phyloP scores from a whole-genome alignment of 495 filamentous ascomycete genomes.

The Neurospora tetraspora region DNA sequence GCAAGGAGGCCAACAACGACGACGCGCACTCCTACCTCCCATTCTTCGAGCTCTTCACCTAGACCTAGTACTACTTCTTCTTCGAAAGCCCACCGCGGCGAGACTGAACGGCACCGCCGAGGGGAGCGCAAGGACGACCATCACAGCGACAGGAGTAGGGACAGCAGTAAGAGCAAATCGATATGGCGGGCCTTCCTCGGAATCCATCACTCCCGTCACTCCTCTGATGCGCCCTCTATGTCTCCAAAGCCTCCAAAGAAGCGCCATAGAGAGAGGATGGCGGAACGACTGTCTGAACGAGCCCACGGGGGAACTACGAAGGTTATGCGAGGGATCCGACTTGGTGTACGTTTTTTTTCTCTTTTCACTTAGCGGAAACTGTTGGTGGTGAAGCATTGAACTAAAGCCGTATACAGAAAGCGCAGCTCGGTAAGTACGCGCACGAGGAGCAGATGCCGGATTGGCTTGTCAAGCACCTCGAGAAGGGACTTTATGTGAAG shows the following conservation, averaged over 20 bases:
- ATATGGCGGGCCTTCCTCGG: constrained; percentile 2
- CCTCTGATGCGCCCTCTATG: constrained; percentile 2
- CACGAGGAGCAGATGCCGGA: constrained; percentile 82
- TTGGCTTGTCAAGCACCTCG: constrained; percentile 61
- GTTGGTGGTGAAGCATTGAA: neutral
- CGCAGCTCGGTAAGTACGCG: constrained; percentile 76
- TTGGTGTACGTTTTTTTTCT: constrained; percentile 14
- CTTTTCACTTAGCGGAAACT: neutral
- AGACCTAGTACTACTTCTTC: neutral
- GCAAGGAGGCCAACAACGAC: neutral
- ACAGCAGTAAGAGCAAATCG: constrained; percentile 13
- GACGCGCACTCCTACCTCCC: neutral
- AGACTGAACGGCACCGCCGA: constrained; percentile 9
- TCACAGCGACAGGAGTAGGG: neutral
- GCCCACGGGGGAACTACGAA: neutral
- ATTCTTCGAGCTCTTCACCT: neutral
- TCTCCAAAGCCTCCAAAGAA: constrained; percentile 3
- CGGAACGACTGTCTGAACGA: neutral
- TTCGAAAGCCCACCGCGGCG: constrained; percentile 11
- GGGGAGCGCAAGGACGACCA: neutral
- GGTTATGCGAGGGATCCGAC: constrained; percentile 15
- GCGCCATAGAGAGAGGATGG: neutral
- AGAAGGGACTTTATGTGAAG: constrained; percentile 49
- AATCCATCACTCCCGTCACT: neutral
- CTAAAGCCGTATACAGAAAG: constrained; percentile 19